Evolutionary conservation across 78 protist genomes (phyloP), one percentile per base, ranked within the genome.

Genomic region (Cavenderia fasciculata): DNA sequence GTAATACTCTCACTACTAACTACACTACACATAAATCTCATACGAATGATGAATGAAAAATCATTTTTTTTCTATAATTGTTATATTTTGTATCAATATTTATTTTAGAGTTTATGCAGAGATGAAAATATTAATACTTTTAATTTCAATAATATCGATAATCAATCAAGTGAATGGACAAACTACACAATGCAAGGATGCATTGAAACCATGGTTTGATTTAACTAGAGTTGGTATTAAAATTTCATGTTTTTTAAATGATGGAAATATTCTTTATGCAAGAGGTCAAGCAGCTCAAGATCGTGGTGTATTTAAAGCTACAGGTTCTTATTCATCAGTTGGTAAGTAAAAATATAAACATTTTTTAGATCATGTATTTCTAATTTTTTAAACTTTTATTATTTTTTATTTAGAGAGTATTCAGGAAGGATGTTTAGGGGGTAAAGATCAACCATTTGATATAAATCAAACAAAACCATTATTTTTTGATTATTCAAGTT

Each of bases 401-500:
- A 66, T 14, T 43, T 6, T 43, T 5, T 8, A 6, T 62, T 62
- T 34, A 12, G 11, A 38, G 2, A 12, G 8, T 38, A 38, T 18
- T 21, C 23, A 66, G 54, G 47, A 27, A n/a, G 61, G 34, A 18
- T 54, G 61, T 54, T 7, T 14, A 18, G 7, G n/a, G 5, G 14
- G 29, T 54, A 66, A 43, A 66, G 11, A 66, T 38, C 74, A 66
- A 66, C 74, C 74, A 38, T 66, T 66, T 43, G 31, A 34, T 43
- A 21, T 66, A 10, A 3, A n/a, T 10, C 40, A 66, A 23, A 18
- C 54, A 6, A 7, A 10, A 38, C 36, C 54, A 66, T 23, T 25
- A 18, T 66, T 66, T 66, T 66, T 66, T 66, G 74, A 66, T 66
- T 4, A 51, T 11, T 44, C 57, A 43, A 66, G 74, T 43, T 66